Evolutionary conservation across 2,329 filamentous ascomycete species (phyloP).

Genomic region (Drechslerella stenobrocha): DNA sequence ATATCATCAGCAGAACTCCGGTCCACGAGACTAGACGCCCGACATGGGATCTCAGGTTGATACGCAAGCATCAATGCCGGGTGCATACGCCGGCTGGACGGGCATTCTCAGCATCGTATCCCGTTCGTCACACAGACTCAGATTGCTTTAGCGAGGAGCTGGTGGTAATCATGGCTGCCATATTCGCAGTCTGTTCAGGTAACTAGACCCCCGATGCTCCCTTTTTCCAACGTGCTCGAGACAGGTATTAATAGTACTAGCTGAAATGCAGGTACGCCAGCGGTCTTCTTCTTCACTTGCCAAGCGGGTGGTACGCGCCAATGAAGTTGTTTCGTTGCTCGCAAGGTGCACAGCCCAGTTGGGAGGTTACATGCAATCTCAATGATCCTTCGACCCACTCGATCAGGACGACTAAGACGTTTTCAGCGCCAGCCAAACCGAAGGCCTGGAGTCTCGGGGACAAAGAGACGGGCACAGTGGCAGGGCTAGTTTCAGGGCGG

Average conservation of each 20-base stretch:
- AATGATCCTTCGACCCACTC: slow-evolving; percentile 33
- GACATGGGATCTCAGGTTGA: no score
- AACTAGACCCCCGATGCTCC: background rate
- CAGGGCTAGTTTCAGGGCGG: slow-evolving; percentile 29
- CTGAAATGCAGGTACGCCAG: slow-evolving; percentile 44
- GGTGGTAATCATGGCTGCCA: background rate
- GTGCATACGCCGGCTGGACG: background rate
- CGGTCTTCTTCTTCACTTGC: slow-evolving; percentile 27
- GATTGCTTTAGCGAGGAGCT: background rate
- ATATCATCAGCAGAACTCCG: no score
- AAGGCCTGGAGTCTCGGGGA: no score
- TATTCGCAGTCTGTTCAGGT: background rate
- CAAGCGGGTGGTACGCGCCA: slow-evolving; percentile 44
- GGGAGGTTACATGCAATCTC: slow-evolving; percentile 19
- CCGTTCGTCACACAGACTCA: background rate
- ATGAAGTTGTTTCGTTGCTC: slow-evolving; percentile 27
- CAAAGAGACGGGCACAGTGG: no score
- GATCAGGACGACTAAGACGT: slow-evolving; percentile 36
- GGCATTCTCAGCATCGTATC: background rate
- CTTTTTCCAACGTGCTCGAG: background rate
- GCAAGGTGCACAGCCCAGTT: slow-evolving; percentile 47
- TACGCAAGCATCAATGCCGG: background rate
- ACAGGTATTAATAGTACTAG: slow-evolving; percentile 29
- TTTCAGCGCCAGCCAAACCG: slow-evolving; percentile 7
- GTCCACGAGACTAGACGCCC: no score